phyloP scores from a whole-genome alignment of 805 yeast species.

The Candida boidinii region DNA sequence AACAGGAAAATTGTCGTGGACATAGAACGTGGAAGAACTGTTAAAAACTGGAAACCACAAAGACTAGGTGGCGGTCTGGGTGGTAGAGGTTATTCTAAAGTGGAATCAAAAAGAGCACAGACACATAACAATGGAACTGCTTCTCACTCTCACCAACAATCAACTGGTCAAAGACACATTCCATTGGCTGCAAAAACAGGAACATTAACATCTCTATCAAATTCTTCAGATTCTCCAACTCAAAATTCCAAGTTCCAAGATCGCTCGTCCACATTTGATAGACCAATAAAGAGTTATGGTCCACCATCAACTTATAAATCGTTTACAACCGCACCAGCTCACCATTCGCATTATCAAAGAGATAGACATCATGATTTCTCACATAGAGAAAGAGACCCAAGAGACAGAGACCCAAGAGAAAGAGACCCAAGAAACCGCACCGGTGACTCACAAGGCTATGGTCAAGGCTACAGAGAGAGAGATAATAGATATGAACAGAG shows the following conservation, averaged over 20 bases:
- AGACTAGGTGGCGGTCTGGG: slow-evolving; percentile 92
- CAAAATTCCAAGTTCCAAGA: neutral
- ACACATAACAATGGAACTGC: neutral
- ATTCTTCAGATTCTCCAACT: too few relatives aligned
- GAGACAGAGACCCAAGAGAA: slow-evolving; percentile 2
- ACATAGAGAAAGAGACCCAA: slow-evolving; percentile 3
- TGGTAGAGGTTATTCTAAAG: slow-evolving; percentile 30
- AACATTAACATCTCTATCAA: neutral
- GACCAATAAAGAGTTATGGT: neutral
- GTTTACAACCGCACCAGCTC: neutral
- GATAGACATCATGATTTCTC: neutral
- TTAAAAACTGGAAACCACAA: slow-evolving; percentile 62
- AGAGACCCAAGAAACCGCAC: neutral
- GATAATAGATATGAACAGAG: neutral
- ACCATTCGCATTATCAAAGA: neutral
- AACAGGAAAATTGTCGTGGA: slow-evolving; percentile 59
- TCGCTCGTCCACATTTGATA: neutral
- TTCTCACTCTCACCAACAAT: neutral
- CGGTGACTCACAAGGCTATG: too few relatives aligned
- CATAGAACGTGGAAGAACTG: slow-evolving; percentile 59
- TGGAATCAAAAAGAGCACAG: neutral
- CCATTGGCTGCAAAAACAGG: neutral
- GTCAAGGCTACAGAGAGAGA: slow-evolving; percentile 1
- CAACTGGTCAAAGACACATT: neutral
- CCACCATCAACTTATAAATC: neutral